Conservation (phyloP, 768 basidiomycete species). For the Naganishia antarctica region DNA sequence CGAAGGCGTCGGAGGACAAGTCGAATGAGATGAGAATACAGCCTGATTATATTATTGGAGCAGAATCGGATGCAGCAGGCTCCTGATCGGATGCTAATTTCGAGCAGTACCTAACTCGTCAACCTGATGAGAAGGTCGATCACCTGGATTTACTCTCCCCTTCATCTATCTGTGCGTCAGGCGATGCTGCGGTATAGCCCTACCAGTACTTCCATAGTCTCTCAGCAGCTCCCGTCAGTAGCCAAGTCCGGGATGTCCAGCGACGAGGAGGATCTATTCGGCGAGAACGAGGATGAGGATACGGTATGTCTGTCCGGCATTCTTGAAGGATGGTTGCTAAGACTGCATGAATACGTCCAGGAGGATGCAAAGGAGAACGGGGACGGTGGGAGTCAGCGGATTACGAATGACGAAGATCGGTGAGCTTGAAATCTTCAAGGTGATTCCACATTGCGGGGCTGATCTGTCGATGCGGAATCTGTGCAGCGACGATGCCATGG, state of each 20-base stretch:
- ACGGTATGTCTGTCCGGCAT: slow-evolving; percentile 11
- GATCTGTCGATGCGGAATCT: not conserved
- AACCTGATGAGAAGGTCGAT: no score
- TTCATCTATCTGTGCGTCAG: no score
- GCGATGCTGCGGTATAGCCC: no score
- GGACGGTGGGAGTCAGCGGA: not conserved
- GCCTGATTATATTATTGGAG: no score
- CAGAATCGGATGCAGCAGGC: no score
- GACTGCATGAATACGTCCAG: not conserved
- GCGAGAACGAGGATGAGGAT: slow-evolving; percentile 20
- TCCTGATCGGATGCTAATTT: no score
- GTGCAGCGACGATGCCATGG: not conserved
- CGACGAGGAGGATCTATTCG: slow-evolving; percentile 16
- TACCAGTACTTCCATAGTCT: no score
- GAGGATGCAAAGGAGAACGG: not conserved
- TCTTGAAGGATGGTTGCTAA: not conserved
- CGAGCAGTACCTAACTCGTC: no score
- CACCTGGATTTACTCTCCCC: no score
- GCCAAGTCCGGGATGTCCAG: not conserved
- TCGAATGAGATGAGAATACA: no score
- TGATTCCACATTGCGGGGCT: not conserved
- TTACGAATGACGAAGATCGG: not conserved
- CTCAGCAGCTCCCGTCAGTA: no score
- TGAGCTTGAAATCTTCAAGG: not conserved
- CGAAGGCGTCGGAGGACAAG: no score